Conservation (phyloP, 768 basidiomycete species). For the Arthromyces matolae region DNA sequence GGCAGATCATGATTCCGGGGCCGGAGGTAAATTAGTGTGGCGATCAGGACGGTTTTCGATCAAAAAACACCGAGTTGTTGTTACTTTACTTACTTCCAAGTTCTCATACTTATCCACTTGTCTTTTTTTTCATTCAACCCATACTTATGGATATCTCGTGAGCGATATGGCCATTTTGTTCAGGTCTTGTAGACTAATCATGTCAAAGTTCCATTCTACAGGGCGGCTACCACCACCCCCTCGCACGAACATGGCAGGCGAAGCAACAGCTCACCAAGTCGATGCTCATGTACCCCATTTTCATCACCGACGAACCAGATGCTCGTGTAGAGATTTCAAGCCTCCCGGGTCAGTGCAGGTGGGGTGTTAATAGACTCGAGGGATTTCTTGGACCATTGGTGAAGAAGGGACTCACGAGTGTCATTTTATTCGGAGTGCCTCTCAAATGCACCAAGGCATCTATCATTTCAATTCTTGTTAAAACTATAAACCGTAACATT, state of each 20-base stretch:
- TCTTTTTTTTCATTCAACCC: background rate
- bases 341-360: conserved; percentile 84
- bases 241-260: conserved; percentile 84
- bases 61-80: background rate
- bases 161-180: conserved; percentile 15
- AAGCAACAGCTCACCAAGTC: conserved; percentile 76
- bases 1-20: no score
- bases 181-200: conserved; percentile 5
- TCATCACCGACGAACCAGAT: conserved; percentile 92
- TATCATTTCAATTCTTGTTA: no score
- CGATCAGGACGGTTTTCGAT: no score
- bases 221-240: conserved; percentile 92
- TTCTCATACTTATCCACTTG: background rate
- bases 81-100: background rate
- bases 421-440: conserved; percentile 95
- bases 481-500: no score
- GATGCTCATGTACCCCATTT: conserved; percentile 99
- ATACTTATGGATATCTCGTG: conserved; percentile 43
- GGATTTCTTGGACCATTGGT: conserved; percentile 85
- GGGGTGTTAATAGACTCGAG: conserved; percentile 94
- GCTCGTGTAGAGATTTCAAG: conserved; percentile 73
- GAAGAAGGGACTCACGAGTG: conserved; percentile 82
- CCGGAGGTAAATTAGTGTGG: no score
- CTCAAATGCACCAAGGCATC: conserved; percentile 70
- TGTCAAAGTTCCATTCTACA: conserved; percentile 73